A percentile compares a stretch with the other conserved stretches of the same genome.
phyloP scores from a whole-genome alignment of 1,139 yeast genomes.

The Zhuliangozyma blackwelliae region DNA sequence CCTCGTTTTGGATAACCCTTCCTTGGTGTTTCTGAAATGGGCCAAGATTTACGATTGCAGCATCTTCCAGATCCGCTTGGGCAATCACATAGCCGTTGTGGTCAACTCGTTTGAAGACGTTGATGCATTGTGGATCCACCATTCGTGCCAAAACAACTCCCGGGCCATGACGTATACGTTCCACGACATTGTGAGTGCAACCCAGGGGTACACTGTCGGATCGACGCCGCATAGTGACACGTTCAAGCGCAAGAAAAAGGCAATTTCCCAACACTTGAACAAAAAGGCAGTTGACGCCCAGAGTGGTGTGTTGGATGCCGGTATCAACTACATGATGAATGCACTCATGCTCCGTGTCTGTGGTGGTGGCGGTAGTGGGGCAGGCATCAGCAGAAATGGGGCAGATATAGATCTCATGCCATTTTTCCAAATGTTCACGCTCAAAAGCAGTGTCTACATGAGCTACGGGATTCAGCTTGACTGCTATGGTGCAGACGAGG shows the following conservation, averaged over 20 bases:
- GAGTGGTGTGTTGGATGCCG: conserved; percentile 7
- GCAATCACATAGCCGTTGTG: conserved; percentile 52
- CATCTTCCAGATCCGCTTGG: conserved; percentile 62
- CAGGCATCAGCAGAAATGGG: conserved; percentile 10
- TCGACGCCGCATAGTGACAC: conserved; percentile 67
- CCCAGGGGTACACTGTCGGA: conserved; percentile 69
- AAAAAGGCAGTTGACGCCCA: conserved; percentile 42
- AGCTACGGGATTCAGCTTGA: conserved; percentile 60
- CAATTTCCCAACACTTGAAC: conserved; percentile 49
- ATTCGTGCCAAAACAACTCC: conserved; percentile 55
- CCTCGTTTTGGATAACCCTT: conserved; percentile 48
- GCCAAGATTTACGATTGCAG: conserved; percentile 32
- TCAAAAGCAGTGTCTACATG: conserved; percentile 52
- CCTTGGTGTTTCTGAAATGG: conserved; percentile 50
- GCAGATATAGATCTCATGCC: conserved; percentile 33
- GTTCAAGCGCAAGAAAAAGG: conserved; percentile 50
- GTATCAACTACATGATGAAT: conserved; percentile 16
- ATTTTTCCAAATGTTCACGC: conserved; percentile 49
- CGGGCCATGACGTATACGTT: conserved; percentile 67
- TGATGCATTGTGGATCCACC: conserved; percentile 49
- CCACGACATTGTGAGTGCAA: conserved; percentile 59
- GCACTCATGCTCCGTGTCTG: conserved; percentile 17
- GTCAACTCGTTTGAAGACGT: conserved; percentile 61
- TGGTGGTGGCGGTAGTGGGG: conserved; percentile 14
- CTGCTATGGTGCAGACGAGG: conserved; percentile 32